Evolutionary conservation across 2,329 filamentous ascomycete genomes (phyloP).

Genomic region (Clathrospora elynae): DNA sequence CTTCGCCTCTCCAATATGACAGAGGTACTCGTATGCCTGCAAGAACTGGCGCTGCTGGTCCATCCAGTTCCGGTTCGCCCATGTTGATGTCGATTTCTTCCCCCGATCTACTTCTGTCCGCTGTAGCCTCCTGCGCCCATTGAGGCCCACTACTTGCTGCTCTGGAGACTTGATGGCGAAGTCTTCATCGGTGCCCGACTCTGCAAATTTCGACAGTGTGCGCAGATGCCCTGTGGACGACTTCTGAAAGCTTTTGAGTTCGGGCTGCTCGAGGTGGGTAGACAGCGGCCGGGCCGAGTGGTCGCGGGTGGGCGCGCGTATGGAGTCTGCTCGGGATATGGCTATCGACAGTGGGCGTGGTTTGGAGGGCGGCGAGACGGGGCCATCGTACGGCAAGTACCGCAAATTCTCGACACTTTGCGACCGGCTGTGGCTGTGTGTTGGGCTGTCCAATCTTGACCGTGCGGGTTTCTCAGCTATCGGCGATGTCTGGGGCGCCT

Average conservation of each 20-base stretch:
- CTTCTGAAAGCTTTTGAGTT: conserved; percentile 80
- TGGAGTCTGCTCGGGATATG: conserved; percentile 47
- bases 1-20: conserved; percentile 97
- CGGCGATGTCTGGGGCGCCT: conserved; percentile 37
- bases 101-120: conserved; percentile 62
- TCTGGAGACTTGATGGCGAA: conserved; percentile 77
- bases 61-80: conserved; percentile 95
- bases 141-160: conserved; percentile 85
- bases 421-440: conserved; percentile 37
- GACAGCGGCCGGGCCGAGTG: conserved; percentile 39
- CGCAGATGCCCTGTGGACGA: conserved; percentile 90
- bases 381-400: conserved; percentile 54
- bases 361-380: conserved; percentile 49
- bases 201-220: conserved; percentile 80
- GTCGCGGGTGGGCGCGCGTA: conserved; percentile 45
- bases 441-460: conserved; percentile 9
- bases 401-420: conserved; percentile 50
- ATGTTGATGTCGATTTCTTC: conserved; percentile 62
- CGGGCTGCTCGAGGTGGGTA: conserved; percentile 52
- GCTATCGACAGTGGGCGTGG: conserved; percentile 51
- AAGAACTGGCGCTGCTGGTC: conserved; percentile 96
- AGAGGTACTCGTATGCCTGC: conserved; percentile 97
- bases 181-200: conserved; percentile 75
- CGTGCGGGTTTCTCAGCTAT: conserved; percentile 34
- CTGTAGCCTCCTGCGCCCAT: conserved; percentile 82